Conservation (phyloP, 2,329 filamentous ascomycete species). For the Aspergillus oerlinghausenensis region DNA sequence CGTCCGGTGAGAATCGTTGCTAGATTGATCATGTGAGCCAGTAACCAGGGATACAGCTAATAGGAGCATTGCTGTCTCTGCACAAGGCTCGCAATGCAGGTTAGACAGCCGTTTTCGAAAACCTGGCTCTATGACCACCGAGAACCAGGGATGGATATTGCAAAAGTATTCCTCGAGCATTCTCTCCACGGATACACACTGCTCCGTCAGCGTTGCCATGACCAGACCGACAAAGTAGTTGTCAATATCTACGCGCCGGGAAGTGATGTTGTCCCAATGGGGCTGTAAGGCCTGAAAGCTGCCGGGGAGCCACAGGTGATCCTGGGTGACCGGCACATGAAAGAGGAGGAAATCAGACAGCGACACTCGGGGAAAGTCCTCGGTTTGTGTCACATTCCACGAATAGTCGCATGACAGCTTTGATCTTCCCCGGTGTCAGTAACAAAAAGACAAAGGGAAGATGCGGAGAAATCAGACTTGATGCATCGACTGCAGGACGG, state of each 20-base stretch:
- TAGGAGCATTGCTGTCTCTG: not conserved
- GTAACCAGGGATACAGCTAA: not conserved
- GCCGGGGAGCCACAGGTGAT: not conserved
- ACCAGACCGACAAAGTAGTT: not conserved
- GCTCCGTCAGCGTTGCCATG: not conserved
- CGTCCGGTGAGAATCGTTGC: not conserved
- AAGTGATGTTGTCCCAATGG: not conserved
- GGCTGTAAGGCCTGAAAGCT: not conserved
- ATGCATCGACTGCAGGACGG: slow-evolving; percentile 1
- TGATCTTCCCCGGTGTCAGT: not conserved
- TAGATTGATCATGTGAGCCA: not conserved
- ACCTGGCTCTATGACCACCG: not conserved
- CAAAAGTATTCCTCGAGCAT: not conserved
- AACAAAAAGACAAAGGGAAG: not conserved
- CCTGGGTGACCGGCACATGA: not conserved
- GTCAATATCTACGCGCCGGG: not conserved
- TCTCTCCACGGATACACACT: not conserved
- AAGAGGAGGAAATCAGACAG: slow-evolving; percentile 1
- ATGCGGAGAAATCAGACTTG: not conserved
- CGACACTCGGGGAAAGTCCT: not conserved
- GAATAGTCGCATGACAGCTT: not conserved
- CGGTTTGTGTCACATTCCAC: not conserved
- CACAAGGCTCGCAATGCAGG: not conserved
- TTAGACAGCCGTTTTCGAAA: not conserved
- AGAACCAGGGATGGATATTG: slow-evolving; percentile 6